Percentiles rank a stretch among this genome's conserved stretches.
Conservation (phyloP, 2,329 filamentous ascomycete genomes). For the Aspergillus glaucus region DNA sequence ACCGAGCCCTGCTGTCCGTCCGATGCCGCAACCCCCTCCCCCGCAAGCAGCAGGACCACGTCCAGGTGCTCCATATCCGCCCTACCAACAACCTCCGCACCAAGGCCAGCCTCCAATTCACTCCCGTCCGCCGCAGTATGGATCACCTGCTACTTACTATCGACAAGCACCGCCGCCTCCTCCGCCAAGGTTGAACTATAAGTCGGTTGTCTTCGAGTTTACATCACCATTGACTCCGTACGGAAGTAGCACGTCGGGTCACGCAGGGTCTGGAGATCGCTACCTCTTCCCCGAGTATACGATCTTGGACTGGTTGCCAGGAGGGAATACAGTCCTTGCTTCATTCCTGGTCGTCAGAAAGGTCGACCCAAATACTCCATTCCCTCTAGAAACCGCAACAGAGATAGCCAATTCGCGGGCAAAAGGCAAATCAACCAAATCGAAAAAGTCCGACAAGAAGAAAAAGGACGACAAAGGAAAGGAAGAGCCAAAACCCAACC, state of each 20-base stretch:
- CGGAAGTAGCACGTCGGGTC: conserved; percentile 34
- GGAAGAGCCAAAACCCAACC: conserved; percentile 3
- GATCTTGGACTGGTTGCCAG: conserved; percentile 43
- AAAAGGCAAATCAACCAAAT: conserved; percentile 28
- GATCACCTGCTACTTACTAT: conserved; percentile 28
- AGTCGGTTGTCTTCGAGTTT: conserved; percentile 45
- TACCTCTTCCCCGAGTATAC: conserved; percentile 45
- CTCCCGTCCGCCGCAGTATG: conserved; percentile 30
- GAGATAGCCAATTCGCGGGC: conserved; percentile 23
- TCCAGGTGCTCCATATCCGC: conserved; percentile 22
- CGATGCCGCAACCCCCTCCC: conserved; percentile 19
- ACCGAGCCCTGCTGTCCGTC: conserved; percentile 16
- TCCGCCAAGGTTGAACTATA: conserved; percentile 36
- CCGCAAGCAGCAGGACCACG: conserved; percentile 17
- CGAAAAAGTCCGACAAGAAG: conserved; percentile 32
- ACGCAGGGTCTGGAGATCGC: conserved; percentile 40
- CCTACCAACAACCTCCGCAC: conserved; percentile 26
- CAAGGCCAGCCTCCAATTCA: conserved; percentile 28
- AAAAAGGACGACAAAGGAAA: conserved; percentile 12
- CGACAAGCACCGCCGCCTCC: conserved; percentile 25
- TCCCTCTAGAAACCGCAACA: conserved; percentile 29
- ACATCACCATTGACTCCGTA: conserved; percentile 37
- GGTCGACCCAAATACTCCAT: conserved; percentile 33
- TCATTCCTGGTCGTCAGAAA: conserved; percentile 44
- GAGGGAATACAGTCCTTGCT: conserved; percentile 40